A percentile compares a stretch with the other conserved stretches of the same genome.
Conservation (phyloP, 345 rosid genomes). For the Boechera stricta region DNA sequence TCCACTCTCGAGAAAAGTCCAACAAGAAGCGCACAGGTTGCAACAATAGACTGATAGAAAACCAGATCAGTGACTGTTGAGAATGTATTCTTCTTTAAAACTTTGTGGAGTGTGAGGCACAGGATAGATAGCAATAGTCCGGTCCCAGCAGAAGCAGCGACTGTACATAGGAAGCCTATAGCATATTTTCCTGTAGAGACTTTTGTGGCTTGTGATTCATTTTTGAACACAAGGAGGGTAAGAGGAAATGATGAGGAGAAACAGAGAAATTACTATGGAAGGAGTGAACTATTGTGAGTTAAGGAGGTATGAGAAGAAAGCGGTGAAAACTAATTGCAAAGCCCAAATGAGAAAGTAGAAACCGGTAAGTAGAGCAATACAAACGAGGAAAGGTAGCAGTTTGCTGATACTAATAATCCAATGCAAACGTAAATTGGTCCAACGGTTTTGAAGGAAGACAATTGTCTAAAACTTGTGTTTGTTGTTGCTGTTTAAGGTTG, state of each 20-base stretch:
- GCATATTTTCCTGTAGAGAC: conserved; percentile 30
- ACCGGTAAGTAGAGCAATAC: conserved; percentile 51
- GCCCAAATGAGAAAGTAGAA: conserved; percentile 50
- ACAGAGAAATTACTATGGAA: conserved; percentile 43
- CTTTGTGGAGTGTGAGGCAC: conserved; percentile 46
- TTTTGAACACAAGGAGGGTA: conserved; percentile 46
- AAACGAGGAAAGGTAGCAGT: conserved; percentile 39
- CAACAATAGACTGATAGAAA: conserved; percentile 30
- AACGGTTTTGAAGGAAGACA: neutral
- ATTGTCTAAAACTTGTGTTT: neutral
- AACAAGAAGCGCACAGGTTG: conserved; percentile 33
- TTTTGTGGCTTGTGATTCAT: conserved; percentile 4
- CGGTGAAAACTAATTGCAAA: conserved; percentile 51
- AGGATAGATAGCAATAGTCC: conserved; percentile 45
- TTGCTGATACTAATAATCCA: conserved; percentile 11
- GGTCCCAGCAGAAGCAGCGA: conserved; percentile 50
- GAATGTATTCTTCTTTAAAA: conserved; percentile 42
- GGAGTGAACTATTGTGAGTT: conserved; percentile 53
- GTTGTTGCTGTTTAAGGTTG: conserved; percentile 1
- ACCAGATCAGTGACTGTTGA: conserved; percentile 46
- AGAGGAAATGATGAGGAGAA: conserved; percentile 55
- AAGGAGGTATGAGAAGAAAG: conserved; percentile 51
- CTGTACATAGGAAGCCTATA: conserved; percentile 52
- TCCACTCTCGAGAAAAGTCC: conserved; percentile 49
- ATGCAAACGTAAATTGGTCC: conserved; percentile 5